Evolutionary conservation across 1,284 basidiomycete species (phyloP).

Genomic region (Cryptococcus sp.): DNA sequence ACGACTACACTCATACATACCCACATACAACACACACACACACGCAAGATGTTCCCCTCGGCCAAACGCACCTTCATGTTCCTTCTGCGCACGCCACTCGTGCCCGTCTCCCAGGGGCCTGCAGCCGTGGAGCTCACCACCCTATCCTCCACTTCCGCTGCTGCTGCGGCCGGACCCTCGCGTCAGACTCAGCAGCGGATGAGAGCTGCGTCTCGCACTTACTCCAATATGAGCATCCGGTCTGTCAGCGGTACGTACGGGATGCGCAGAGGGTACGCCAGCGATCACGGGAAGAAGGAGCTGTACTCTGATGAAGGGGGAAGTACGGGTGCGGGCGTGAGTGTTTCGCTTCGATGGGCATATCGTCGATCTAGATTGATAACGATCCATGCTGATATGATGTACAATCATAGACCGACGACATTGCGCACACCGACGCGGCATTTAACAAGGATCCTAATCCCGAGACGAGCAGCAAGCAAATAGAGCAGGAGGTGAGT

Average conservation of each 20-base stretch:
- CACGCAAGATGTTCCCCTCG: conserved; percentile 29
- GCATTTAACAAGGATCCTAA: conserved; percentile 43
- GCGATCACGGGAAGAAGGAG: conserved; percentile 44
- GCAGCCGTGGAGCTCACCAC: conserved; percentile 38
- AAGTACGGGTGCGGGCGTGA: conserved; percentile 41
- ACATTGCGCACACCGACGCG: conserved; percentile 47
- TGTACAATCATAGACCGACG: conserved; percentile 33
- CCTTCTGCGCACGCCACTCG: conserved; percentile 45
- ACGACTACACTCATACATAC: no score
- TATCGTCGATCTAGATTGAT: neutral
- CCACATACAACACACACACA: conserved; percentile 5
- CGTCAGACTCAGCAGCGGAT: conserved; percentile 20
- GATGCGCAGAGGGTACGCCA: conserved; percentile 38
- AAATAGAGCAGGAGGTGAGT: conserved; percentile 41
- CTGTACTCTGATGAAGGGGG: conserved; percentile 48
- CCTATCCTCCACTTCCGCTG: conserved; percentile 13
- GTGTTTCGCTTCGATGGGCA: conserved; percentile 12
- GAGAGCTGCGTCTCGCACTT: conserved; percentile 24
- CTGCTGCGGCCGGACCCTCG: conserved; percentile 17
- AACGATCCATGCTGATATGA: neutral
- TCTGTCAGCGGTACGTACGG: neutral
- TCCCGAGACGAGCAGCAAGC: conserved; percentile 33
- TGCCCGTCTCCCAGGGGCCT: conserved; percentile 34
- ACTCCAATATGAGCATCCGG: conserved; percentile 29
- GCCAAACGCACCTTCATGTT: conserved; percentile 36